Percentiles rank a stretch among this genome's conserved stretches.
phyloP scores from a whole-genome alignment of 495 filamentous ascomycete species.

The Diplogelasinospora grovesii region DNA sequence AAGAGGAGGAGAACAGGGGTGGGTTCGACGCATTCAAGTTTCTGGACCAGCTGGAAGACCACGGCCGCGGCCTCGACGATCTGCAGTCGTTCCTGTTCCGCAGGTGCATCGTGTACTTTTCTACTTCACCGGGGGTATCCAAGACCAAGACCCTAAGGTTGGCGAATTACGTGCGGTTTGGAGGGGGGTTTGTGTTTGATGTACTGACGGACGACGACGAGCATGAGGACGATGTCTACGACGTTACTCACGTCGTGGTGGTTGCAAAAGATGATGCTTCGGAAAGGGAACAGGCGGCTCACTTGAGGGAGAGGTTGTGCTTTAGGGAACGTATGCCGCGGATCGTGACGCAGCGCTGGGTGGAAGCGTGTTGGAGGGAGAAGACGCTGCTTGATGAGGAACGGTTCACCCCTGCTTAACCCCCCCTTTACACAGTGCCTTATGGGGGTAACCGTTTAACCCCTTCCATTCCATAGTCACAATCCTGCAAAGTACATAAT shows the following conservation, averaged over 20 bases:
- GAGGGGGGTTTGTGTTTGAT: constrained; percentile 51
- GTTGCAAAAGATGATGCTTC: constrained; percentile 20
- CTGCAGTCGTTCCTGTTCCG: constrained; percentile 63
- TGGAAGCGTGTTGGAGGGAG: constrained; percentile 73
- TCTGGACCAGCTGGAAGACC: constrained; percentile 48
- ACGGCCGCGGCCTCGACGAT: constrained; percentile 37
- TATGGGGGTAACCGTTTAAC: too few relatives aligned
- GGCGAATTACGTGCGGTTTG: constrained; percentile 54
- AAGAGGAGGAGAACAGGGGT: constrained; percentile 3
- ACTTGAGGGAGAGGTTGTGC: constrained; percentile 40
- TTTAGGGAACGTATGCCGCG: constrained; percentile 51
- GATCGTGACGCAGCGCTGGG: constrained; percentile 65
- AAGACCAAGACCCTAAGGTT: constrained; percentile 21
- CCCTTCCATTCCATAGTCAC: too few relatives aligned
- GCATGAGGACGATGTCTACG: constrained; percentile 38
- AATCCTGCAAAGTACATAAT: too few relatives aligned
- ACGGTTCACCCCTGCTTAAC: too few relatives aligned
- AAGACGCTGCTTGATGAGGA: constrained; percentile 81
- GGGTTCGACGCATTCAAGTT: constrained; percentile 36
- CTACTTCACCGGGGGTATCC: constrained; percentile 9
- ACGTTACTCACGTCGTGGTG: constrained; percentile 65
- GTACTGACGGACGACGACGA: too few relatives aligned
- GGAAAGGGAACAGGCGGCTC: constrained; percentile 30
- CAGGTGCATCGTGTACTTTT: constrained; percentile 51
- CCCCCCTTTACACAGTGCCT: too few relatives aligned